These are phyloP conservation scores for Oryza brachyantha DNA, from an alignment of 176 grass and related monocot genomes.

Conservation along the genomic window DNA sequence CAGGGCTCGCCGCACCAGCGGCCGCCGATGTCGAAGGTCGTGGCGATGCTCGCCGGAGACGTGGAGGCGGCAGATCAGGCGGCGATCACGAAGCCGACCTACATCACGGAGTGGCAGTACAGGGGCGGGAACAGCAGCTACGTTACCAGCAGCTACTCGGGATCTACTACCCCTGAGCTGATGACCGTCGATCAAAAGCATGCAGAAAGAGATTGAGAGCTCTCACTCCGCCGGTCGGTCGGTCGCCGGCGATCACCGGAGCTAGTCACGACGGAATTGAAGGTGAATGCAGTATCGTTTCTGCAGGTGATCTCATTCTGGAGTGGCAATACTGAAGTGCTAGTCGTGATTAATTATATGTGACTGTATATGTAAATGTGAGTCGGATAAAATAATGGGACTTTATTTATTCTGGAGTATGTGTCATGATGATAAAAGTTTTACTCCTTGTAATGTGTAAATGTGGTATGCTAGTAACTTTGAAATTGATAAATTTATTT, in stretches of 20 bases:
- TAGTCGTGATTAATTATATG: too few relatives aligned
- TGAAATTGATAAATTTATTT: too few relatives aligned
- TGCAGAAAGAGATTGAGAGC: not conserved
- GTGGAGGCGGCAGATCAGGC: constrained; percentile 25
- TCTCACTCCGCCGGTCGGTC: not conserved
- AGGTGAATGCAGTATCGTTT: not conserved
- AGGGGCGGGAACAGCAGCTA: constrained; percentile 24
- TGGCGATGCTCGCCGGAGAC: constrained; percentile 47
- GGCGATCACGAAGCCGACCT: constrained; percentile 41
- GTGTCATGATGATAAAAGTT: too few relatives aligned
- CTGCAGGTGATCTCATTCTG: not conserved
- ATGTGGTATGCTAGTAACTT: too few relatives aligned
- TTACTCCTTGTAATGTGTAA: too few relatives aligned
- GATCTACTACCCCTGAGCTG: not conserved
- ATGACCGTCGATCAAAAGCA: too few relatives aligned
- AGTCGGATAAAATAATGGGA: too few relatives aligned
- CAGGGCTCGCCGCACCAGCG: constrained; percentile 48
- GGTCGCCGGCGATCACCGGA: constrained; percentile 4
- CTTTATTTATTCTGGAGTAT: too few relatives aligned
- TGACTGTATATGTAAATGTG: too few relatives aligned
- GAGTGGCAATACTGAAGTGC: too few relatives aligned
- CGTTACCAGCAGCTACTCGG: not conserved
- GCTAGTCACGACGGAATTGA: not conserved
- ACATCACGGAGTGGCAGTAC: constrained; percentile 57
- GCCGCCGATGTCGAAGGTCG: constrained; percentile 53